These are phyloP conservation scores for Chenopodium album DNA, from an alignment of 148 eudicot genomes.

Conservation along the genomic window DNA sequence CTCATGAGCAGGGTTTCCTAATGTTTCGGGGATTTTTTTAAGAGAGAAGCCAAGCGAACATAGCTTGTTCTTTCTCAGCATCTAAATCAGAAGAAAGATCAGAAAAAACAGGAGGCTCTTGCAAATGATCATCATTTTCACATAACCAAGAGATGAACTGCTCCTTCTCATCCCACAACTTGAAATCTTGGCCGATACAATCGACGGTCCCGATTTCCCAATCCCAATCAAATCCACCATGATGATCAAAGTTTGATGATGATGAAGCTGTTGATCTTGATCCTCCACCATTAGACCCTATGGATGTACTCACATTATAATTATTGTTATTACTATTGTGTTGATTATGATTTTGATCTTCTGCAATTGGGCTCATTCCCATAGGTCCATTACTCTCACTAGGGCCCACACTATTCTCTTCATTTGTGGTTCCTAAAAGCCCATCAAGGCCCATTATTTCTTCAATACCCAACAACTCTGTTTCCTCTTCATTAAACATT, in stretches of 20 bases:
- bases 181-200: conserved; percentile 11
- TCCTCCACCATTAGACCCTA: conserved; percentile 14
- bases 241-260: conserved; percentile 24
- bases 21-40: conserved; percentile 1
- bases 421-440: conserved; percentile 8
- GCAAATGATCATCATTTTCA: conserved; percentile 31
- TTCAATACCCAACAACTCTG: conserved; percentile 24
- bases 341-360: conserved; percentile 11
- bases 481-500: conserved; percentile 8
- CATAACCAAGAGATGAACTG: conserved; percentile 46
- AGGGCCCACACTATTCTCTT: conserved; percentile 15
- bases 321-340: too few species aligned
- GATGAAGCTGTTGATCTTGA: conserved; percentile 27
- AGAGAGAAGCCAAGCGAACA: conserved; percentile 64
- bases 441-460: conserved; percentile 32
- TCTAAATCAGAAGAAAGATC: conserved; percentile 22
- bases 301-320: conserved; percentile 6
- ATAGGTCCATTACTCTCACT: conserved; percentile 2
- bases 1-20: too few species aligned
- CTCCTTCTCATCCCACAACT: conserved; percentile 29
- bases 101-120: conserved; percentile 12
- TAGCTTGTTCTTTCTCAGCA: conserved; percentile 47
- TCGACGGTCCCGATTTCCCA: conserved; percentile 34
- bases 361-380: conserved; percentile 15
- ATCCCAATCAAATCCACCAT: conserved; percentile 35